Conservation (phyloP, 2,329 filamentous ascomycete genomes). For the Alternaria brassicicola region DNA sequence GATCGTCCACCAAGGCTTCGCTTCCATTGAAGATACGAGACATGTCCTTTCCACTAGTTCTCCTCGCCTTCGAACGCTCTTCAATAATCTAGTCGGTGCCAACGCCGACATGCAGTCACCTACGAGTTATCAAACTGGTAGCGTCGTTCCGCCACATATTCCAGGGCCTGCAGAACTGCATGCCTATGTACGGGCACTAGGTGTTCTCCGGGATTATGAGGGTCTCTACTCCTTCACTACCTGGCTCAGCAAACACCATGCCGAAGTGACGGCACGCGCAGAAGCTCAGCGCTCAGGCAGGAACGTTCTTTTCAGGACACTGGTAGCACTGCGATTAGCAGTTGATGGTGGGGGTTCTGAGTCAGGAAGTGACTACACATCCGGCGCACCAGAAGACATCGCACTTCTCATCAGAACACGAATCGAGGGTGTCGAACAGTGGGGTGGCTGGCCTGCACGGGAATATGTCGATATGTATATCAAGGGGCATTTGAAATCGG, state of each 20-base stretch:
- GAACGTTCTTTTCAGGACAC: conserved; percentile 37
- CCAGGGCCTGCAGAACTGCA: conserved; percentile 60
- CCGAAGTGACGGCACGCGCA: conserved; percentile 36
- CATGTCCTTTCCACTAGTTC: conserved; percentile 26
- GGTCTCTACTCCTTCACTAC: conserved; percentile 63
- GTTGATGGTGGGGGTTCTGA: conserved; percentile 41
- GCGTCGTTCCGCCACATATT: conserved; percentile 47
- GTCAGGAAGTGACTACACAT: not conserved
- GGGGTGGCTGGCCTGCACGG: conserved; percentile 54
- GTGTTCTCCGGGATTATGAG: conserved; percentile 63
- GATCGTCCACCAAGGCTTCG: conserved; percentile 16
- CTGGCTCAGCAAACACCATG: conserved; percentile 59
- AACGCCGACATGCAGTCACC: conserved; percentile 19
- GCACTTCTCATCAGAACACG: conserved; percentile 37
- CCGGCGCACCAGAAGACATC: conserved; percentile 38
- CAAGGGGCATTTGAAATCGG: conserved; percentile 22
- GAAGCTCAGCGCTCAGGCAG: conserved; percentile 33
- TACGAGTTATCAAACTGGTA: not conserved
- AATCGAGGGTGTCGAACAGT: conserved; percentile 47
- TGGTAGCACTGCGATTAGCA: conserved; percentile 52
- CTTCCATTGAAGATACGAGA: conserved; percentile 14
- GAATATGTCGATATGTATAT: conserved; percentile 50
- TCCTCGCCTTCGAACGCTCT: conserved; percentile 31
- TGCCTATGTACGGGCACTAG: conserved; percentile 68
- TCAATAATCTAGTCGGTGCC: conserved; percentile 33